These are phyloP conservation scores for Astrocystis sublimbata DNA, from an alignment of 495 filamentous ascomycete species.

Conservation along the genomic window DNA sequence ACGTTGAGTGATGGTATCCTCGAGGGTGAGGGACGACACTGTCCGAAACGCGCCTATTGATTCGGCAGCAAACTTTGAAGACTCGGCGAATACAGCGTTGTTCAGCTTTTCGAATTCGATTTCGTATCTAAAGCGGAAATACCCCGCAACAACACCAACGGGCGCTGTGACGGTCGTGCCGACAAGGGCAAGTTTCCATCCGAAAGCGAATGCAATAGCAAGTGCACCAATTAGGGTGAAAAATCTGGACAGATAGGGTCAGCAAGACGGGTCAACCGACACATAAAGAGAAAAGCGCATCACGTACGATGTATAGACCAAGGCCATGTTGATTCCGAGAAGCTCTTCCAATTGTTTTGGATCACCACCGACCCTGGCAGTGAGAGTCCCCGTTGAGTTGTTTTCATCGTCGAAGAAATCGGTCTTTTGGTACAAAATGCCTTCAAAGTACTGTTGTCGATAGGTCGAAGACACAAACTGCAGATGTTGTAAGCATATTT, in stretches of 20 bases:
- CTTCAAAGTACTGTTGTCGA: conserved; percentile 60
- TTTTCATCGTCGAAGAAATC: conserved; percentile 64
- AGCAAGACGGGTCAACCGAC: not conserved
- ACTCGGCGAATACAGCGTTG: conserved; percentile 57
- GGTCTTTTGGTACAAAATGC: conserved; percentile 57
- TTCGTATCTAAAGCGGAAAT: conserved; percentile 55
- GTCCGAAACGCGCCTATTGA: conserved; percentile 60
- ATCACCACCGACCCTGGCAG: conserved; percentile 57
- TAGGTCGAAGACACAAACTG: conserved; percentile 49
- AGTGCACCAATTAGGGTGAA: conserved; percentile 51
- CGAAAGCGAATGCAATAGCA: conserved; percentile 55
- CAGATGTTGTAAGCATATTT: conserved; percentile 17
- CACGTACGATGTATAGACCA: conserved; percentile 47
- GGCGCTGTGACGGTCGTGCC: conserved; percentile 53
- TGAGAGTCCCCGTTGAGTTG: conserved; percentile 64
- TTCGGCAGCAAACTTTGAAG: conserved; percentile 62
- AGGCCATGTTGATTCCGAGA: conserved; percentile 56
- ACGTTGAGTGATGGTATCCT: conserved; percentile 52
- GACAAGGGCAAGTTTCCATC: conserved; percentile 60
- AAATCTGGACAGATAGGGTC: conserved; percentile 24
- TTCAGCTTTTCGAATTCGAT: conserved; percentile 58
- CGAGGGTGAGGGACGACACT: conserved; percentile 57
- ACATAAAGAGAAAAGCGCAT: not conserved
- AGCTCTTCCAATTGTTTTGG: conserved; percentile 65
- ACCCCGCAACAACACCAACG: conserved; percentile 50